A percentile compares a stretch with the other conserved stretches of the same genome.
Evolutionary conservation across 768 basidiomycete genomes (phyloP).

Genomic region (Strobilomyces dryophilus): DNA sequence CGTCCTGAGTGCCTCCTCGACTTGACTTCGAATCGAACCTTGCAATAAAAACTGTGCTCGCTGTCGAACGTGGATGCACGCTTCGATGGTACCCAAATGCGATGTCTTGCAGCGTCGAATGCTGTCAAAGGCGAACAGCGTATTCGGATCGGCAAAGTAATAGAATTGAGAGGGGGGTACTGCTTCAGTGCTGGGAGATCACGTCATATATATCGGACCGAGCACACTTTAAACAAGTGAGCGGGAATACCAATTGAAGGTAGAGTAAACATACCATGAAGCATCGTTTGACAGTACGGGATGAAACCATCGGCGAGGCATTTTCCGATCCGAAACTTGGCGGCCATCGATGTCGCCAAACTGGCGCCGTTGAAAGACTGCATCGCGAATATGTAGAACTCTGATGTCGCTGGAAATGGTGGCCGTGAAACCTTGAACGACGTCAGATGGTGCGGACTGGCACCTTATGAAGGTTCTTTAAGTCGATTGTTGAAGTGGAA

Average conservation of each 20-base stretch:
- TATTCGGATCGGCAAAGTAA: background rate
- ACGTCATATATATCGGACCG: background rate
- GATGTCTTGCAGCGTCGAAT: too few species aligned
- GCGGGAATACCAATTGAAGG: background rate
- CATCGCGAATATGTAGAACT: too few species aligned
- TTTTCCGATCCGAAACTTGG: background rate
- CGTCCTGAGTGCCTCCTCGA: background rate
- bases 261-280: background rate
- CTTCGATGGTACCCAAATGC: background rate
- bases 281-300: too few species aligned
- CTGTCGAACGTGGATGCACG: too few species aligned
- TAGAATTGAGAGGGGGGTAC: conserved; percentile 1
- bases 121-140: too few species aligned
- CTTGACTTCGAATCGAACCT: background rate
- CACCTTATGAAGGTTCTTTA: too few species aligned
- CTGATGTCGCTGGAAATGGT: too few species aligned
- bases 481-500: too few species aligned
- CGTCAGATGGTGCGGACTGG: too few species aligned
- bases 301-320: background rate
- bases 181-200: background rate
- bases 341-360: background rate
- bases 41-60: too few species aligned
- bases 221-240: background rate
- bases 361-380: too few species aligned
- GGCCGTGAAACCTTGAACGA: too few species aligned